Evolutionary conservation across 1,284 basidiomycete species (phyloP), one percentile per base, ranked within the genome.

Genomic region (Ustilago vetiveriae): DNA sequence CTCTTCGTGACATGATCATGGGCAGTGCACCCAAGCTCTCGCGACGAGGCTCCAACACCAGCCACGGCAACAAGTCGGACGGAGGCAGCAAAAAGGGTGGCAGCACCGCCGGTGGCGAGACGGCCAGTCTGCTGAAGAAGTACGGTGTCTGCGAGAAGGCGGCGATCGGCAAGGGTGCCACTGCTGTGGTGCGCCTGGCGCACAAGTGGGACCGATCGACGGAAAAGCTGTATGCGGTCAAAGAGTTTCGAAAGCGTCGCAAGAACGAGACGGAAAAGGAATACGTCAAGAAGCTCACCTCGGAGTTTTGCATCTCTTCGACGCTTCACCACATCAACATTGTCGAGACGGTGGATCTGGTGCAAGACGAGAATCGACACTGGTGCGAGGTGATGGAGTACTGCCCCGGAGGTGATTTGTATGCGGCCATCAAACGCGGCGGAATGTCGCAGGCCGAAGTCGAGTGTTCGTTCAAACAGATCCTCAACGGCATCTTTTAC

Each of bases 301-400:
- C 95, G 21, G 95, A 98, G 83, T 98, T 98, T 83, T 98, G 95
- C 84, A 98, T 98, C 70, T 95, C 93, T 29, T 98, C 94, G 29
- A 98, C 96, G 1, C 85, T 98, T 38, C 94, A 98, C 82, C 95
- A 98, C 54, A 86, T 89, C 82, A 98, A 98, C 83, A 88, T 98
- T 77, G 94, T 98, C 79, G 95, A 98, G 85, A 98, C 95, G 3
- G 96, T 98, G 62, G 95, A 98, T 84, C 88, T 98, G 70, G 91
- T 98, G 23, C 95, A 98, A 81, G 95, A 98, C 83, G 95, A 98
- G 84, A 89, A 86, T 72, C 89, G 92, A 66, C 90, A 94, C 80
- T 98, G 95, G 95, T 98, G 95, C 82, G 95, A 98, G 83, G 95
- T 98, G 62, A 98, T 98, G 96, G 96, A 98, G 84, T 98, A 94